A percentile compares a stretch with the other conserved stretches of the same genome.
phyloP scores from a whole-genome alignment of 495 filamentous ascomycete species.

The Xylaria cubensis region DNA sequence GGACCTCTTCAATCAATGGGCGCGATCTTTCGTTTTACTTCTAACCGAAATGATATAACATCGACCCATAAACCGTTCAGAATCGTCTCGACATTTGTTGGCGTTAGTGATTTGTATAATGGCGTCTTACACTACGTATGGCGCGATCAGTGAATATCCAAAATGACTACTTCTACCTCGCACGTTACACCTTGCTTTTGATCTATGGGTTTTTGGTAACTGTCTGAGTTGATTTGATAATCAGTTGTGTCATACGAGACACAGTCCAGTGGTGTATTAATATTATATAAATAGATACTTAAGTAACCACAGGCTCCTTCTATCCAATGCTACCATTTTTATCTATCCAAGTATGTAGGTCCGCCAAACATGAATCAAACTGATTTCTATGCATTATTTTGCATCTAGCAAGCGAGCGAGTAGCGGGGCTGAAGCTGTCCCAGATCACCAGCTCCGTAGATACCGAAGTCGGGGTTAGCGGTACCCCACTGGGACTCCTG shows the following conservation, averaged over 20 bases:
- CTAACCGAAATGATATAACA: too few species aligned
- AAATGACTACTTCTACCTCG: too few species aligned
- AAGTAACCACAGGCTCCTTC: neutral
- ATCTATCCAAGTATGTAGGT: conserved; percentile 20
- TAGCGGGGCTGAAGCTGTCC: conserved; percentile 57
- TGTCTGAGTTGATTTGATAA: neutral
- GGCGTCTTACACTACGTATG: too few species aligned
- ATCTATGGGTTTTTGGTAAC: too few species aligned
- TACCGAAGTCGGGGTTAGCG: conserved; percentile 71
- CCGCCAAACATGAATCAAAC: neutral
- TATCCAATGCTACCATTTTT: conserved; percentile 22
- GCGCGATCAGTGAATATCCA: too few species aligned
- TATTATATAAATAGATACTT: neutral
- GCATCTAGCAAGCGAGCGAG: conserved; percentile 58
- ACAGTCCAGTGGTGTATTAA: conserved; percentile 13
- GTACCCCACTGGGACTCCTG: conserved; percentile 63
- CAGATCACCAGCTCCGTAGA: conserved; percentile 45
- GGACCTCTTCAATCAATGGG: neutral
- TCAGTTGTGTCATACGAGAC: neutral
- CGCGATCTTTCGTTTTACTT: too few species aligned
- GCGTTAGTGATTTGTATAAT: too few species aligned
- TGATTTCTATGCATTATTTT: conserved; percentile 20
- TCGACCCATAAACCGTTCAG: too few species aligned
- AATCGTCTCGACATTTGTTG: too few species aligned
- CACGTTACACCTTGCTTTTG: too few species aligned